Evolutionary conservation across 2,329 filamentous ascomycete genomes (phyloP).

Genomic region (Aspergillus puulaauensis): DNA sequence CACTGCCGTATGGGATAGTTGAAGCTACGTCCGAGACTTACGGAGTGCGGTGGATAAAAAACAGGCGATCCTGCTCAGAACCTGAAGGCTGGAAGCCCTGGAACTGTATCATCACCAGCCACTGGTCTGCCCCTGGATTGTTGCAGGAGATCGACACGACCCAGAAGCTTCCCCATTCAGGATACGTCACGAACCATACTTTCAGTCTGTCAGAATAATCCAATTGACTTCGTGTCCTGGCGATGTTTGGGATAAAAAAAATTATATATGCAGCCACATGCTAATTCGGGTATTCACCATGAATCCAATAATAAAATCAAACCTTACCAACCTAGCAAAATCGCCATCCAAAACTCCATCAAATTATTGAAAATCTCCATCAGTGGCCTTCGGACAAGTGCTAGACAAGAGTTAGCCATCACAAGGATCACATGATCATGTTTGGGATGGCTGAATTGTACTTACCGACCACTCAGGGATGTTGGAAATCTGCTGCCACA

Average conservation of each 20-base stretch:
- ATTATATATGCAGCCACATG: constrained; percentile 5
- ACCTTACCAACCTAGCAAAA: not conserved
- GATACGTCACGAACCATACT: constrained; percentile 3
- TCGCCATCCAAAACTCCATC: constrained; percentile 15
- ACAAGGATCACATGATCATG: not conserved
- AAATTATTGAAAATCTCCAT: constrained; percentile 13
- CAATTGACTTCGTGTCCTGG: not conserved
- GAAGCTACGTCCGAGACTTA: not conserved
- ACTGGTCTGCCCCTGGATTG: not conserved
- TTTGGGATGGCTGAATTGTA: constrained; percentile 14
- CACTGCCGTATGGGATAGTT: not conserved
- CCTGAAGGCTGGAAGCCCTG: not conserved
- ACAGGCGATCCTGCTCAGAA: not conserved
- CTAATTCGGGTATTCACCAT: constrained; percentile 9
- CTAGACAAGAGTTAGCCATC: constrained; percentile 23
- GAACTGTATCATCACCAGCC: not conserved
- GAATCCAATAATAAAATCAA: constrained; percentile 1
- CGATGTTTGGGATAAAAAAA: not conserved
- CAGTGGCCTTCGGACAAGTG: constrained; percentile 41
- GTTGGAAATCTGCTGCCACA: constrained; percentile 90
- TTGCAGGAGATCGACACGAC: not conserved
- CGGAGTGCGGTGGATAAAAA: not conserved
- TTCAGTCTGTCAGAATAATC: not conserved
- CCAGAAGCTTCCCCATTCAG: not conserved
- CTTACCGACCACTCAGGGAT: constrained; percentile 85